phyloP scores from a whole-genome alignment of 1,284 basidiomycete genomes.

The Cryptococcus deneoformans region DNA sequence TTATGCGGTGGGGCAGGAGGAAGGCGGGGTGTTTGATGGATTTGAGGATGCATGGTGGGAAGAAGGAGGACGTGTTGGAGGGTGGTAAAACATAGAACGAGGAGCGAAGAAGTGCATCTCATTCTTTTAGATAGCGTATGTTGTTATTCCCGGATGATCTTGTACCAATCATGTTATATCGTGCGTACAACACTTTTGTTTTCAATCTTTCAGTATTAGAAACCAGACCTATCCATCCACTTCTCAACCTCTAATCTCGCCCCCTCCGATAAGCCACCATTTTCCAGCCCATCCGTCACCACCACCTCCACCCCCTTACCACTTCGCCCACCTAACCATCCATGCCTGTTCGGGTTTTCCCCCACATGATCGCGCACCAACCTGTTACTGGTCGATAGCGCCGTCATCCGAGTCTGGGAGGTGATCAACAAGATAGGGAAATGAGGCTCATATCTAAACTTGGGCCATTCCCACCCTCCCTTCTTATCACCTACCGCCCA shows the following conservation, averaged over 20 bases:
- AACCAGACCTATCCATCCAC: constrained; percentile 49
- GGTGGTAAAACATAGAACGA: constrained; percentile 30
- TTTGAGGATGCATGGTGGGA: constrained; percentile 44
- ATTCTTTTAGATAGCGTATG: background rate
- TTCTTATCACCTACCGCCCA: no score
- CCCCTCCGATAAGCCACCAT: constrained; percentile 33
- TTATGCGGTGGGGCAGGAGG: constrained; percentile 24
- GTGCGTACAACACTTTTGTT: background rate
- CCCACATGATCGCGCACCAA: constrained; percentile 28
- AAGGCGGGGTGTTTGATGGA: constrained; percentile 35
- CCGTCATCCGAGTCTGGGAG: background rate
- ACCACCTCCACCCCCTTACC: constrained; percentile 35
- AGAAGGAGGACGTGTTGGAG: constrained; percentile 42
- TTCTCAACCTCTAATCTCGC: constrained; percentile 45
- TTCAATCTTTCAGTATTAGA: constrained; percentile 13
- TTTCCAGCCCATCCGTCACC: constrained; percentile 21
- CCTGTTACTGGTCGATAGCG: constrained; percentile 1
- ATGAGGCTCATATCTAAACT: constrained; percentile 62
- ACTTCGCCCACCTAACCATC: constrained; percentile 28
- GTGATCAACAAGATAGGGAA: constrained; percentile 50
- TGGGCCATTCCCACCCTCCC: constrained; percentile 42
- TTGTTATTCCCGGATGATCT: background rate
- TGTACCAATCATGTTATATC: background rate
- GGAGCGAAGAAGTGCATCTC: background rate
- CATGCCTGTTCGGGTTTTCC: constrained; percentile 2